Base-by-base conservation (phyloP, 768 basidiomycete genomes). In the Auricularia heimuer region DNA sequence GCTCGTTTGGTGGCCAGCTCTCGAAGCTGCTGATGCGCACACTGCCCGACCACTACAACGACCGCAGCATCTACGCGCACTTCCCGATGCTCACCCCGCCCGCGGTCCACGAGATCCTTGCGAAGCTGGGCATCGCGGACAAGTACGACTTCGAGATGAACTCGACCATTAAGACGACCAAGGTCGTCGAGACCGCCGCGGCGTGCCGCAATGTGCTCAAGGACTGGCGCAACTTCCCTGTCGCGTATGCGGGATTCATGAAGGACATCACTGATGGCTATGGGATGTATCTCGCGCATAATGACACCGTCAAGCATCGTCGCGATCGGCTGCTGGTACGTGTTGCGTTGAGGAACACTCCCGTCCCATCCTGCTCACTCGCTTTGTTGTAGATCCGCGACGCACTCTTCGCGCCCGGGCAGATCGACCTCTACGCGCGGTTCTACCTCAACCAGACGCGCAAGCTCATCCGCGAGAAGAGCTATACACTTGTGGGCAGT, bases 51-150 rank as follows among this genome's bases (percentile, higher is more conserved):
- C 76, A 90, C 71, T 93, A 81, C 75, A 80, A 81, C 0, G 80
- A 83, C 65, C 85, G 88, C 72, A 89, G 87, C 66, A 76, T 83
- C 60, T 93, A 90, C 71, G 85, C 92, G 3, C 92, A 89, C 83
- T 93, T 92, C 86, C 89, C 92, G n/a, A 79, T 93, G 54, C 86
- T 92, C 85, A 89, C 87, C 0, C 92, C 91, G 3, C 77, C 80
- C 0, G 73, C 84, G 2, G 92, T 92, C 90, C 76, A 82, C 65
- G 74, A 70, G 1, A 73, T 85, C 71, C 75, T 92, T 64, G 78
- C 72, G 62, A 82, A 89, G 37, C 70, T 92, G 42, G 81, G 81
- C 47, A 75, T 82, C 29, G 65, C 76, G 18, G 77, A 82, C 34
- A 74, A 81, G 58, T 93, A 92, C 68, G 79, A 84, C 65, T 61